Base-by-base conservation (phyloP, 345 rosid genomes). In the Eucalyptus camaldulensis region DNA sequence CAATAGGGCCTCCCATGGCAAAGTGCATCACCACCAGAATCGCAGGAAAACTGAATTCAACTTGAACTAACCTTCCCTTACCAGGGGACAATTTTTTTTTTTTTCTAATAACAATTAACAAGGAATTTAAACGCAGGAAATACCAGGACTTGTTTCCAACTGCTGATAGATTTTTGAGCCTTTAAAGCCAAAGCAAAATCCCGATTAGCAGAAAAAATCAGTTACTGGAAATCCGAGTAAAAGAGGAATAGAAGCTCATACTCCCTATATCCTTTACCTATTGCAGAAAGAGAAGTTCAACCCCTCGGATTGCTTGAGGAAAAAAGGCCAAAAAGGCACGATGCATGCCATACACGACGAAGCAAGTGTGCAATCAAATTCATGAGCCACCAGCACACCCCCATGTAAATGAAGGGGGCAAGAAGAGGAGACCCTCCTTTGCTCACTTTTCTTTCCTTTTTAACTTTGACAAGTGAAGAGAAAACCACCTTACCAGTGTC, bases 21-120 rank as follows among this genome's bases (percentile, higher is more conserved):
- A 93, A 95, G 95, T 93, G 97, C 96, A 95, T 94, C 98, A 95
- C 95, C 99, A 95, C 95, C 99, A 95, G 99, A 94, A 97, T 97
- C 95, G 98, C 95, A 96, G 99, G 94, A 91, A 76, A 76, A 76
- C 83, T 37, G 83, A 76, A 76, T 76, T 95, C 97, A 96, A 92
- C 90, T 93, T 92, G 91, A 89, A 95, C 94, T 94, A 94, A 92
- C 88, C 87, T 95, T 98, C 99, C 99, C 99, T 98, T 98, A 98
- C 99, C 99, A 97, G 98, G 99, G 98, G 93, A 91, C 85, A 90
- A 90, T 56, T 88, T 89, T 91, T 40, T 92, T 19, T 17, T 53
- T 93, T 96, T 93, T 88, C 87, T 91, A 90, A 89, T 88, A 62
- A 89, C 89, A 87, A 91, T 88, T 87, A 86, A 76, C 91, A 89